phyloP scores from a whole-genome alignment of 208 protist genomes.

The Vickermania spadyakhi region DNA sequence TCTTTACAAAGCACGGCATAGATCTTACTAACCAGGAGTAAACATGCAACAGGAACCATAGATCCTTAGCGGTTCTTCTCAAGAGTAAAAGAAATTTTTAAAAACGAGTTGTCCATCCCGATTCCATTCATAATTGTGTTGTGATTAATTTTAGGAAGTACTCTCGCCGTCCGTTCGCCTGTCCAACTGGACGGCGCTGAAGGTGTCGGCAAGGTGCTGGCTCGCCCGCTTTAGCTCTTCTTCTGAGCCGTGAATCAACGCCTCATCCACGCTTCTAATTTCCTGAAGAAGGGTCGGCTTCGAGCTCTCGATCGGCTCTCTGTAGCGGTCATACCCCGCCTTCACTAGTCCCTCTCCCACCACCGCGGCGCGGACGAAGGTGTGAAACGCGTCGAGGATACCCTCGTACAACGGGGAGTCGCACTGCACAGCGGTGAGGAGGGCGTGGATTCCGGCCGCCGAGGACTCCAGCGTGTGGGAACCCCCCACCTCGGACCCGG shows the following conservation, averaged over 20 bases:
- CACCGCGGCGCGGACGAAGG: constrained; percentile 55
- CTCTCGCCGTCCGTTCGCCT: background rate
- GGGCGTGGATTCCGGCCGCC: constrained; percentile 52
- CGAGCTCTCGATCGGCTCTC: constrained; percentile 6
- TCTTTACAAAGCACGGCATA: too few species aligned
- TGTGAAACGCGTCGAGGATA: constrained; percentile 81
- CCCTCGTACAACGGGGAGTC: constrained; percentile 68
- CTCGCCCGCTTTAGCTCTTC: constrained; percentile 45
- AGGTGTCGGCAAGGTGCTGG: constrained; percentile 26
- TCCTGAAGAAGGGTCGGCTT: constrained; percentile 34
- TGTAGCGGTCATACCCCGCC: constrained; percentile 44
- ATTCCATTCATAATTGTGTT: too few species aligned
- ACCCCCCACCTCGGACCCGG: too few species aligned
- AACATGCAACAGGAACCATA: too few species aligned
- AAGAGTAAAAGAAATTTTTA: too few species aligned
- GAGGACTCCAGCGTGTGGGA: constrained; percentile 13
- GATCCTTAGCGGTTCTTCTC: too few species aligned
- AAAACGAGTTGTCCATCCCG: too few species aligned
- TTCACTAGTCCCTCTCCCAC: constrained; percentile 61
- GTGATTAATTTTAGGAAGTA: background rate
- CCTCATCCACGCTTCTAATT: constrained; percentile 48
- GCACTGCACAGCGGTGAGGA: constrained; percentile 20
- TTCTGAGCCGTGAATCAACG: constrained; percentile 60
- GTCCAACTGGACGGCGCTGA: constrained; percentile 9
- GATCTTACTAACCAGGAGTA: too few species aligned